Percentiles rank a stretch among this genome's conserved stretches.
These are phyloP conservation scores for Tilletia indica DNA, from an alignment of 1,284 basidiomycete species.

Conservation along the genomic window DNA sequence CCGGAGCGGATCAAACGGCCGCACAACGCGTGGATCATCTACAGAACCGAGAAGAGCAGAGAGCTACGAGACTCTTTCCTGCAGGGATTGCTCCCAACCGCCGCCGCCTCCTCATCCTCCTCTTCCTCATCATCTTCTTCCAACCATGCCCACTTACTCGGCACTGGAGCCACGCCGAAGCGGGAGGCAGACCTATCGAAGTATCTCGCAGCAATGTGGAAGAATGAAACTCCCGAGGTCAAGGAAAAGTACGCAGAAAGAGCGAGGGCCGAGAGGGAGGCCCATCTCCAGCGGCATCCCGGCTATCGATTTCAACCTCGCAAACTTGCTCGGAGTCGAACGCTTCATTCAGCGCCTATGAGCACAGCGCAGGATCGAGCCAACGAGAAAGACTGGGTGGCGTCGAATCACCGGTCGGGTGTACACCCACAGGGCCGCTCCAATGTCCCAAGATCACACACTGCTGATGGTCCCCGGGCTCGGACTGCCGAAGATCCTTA, in stretches of 20 bases:
- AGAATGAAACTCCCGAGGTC: neutral
- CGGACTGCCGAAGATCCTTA: no score
- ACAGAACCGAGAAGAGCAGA: constrained; percentile 15
- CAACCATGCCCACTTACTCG: constrained; percentile 8
- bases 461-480: neutral
- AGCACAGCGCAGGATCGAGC: neutral
- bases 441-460: neutral
- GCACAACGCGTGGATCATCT: constrained; percentile 17
- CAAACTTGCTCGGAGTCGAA: neutral
- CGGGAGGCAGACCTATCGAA: constrained; percentile 14
- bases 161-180: neutral
- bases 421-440: neutral
- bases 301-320: constrained; percentile 14
- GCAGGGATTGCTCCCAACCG: neutral
- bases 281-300: constrained; percentile 2
- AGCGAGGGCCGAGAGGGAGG: constrained; percentile 1
- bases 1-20: constrained; percentile 16
- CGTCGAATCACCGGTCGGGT: neutral
- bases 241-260: constrained; percentile 8
- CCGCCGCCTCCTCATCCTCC: neutral
- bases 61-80: constrained; percentile 9
- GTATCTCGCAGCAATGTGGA: constrained; percentile 14
- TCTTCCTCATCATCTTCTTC: no score
- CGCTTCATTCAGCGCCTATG: neutral
- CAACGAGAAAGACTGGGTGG: neutral